These are phyloP conservation scores for Saccharomyces pastorianus DNA, from an alignment of 1,139 yeast species.

Conservation along the genomic window DNA sequence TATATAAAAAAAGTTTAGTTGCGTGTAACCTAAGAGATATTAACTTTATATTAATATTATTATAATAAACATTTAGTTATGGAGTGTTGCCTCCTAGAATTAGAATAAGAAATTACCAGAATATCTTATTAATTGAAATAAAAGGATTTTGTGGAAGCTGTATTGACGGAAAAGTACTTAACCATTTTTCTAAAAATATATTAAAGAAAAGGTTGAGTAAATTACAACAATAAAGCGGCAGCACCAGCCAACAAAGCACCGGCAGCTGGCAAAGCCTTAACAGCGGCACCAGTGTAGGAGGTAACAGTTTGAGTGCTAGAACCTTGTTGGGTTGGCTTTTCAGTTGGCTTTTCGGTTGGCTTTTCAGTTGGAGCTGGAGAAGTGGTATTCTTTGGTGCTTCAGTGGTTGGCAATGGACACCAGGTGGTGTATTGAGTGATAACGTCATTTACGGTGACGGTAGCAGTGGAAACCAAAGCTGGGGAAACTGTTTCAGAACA, in stretches of 20 bases:
- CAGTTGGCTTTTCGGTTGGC: constrained; percentile 6
- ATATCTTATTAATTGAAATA: background rate
- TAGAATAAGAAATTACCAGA: background rate
- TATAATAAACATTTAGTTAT: background rate
- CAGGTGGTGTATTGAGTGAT: constrained; percentile 32
- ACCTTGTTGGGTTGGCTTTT: constrained; percentile 5
- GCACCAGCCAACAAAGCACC: constrained; percentile 35
- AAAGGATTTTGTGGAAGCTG: background rate
- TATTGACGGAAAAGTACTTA: background rate
- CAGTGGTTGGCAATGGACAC: constrained; percentile 28
- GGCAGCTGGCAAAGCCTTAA: constrained; percentile 33
- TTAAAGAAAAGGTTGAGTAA: background rate
- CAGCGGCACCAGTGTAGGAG: constrained; percentile 32
- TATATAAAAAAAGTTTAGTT: background rate
- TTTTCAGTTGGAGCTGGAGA: constrained; percentile 4
- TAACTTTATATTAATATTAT: background rate
- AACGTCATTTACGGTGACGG: constrained; percentile 30
- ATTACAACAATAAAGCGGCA: constrained; percentile 34
- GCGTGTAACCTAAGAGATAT: background rate
- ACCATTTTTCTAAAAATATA: background rate
- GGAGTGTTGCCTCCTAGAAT: background rate
- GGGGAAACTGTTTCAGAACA: constrained; percentile 31
- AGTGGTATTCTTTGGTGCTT: constrained; percentile 8
- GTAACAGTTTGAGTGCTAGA: constrained; percentile 8
- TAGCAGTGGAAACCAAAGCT: constrained; percentile 32